Evolutionary conservation across 345 rosid species (phyloP).

Genomic region (Garcia nutans): DNA sequence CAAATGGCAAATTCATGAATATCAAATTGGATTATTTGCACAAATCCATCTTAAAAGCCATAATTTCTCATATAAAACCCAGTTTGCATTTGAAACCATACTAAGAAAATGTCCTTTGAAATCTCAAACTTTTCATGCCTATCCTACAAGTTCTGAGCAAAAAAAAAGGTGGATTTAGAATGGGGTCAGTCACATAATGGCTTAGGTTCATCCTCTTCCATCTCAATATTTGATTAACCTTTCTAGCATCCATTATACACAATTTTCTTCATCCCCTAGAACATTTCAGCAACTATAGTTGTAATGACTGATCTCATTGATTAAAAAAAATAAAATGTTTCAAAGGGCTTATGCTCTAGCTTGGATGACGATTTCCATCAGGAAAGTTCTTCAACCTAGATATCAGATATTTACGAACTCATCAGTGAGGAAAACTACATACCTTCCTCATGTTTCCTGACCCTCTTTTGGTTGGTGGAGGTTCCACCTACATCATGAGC

Average conservation of each 20-base stretch:
- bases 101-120: no score
- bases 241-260: neutral
- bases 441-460: slow-evolving; percentile 86
- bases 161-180: neutral
- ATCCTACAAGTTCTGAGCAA: neutral
- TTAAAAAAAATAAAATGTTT: neutral
- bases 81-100: no score
- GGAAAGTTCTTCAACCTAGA: neutral
- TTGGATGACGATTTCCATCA: neutral
- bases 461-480: slow-evolving; percentile 54
- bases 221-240: neutral
- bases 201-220: neutral
- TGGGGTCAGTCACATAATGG: neutral
- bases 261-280: neutral
- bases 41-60: neutral
- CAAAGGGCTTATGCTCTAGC: neutral
- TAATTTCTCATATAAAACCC: neutral
- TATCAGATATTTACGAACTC: neutral
- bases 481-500: slow-evolving; percentile 43
- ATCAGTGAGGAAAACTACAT: slow-evolving; percentile 10
- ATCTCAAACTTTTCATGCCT: neutral
- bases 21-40: neutral
- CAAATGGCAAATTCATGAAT: neutral
- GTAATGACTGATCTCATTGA: neutral
- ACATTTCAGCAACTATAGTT: slow-evolving; percentile 1